Base-by-base conservation (phyloP, 176 grass and related monocot genomes). In the Oryza australiensis region DNA sequence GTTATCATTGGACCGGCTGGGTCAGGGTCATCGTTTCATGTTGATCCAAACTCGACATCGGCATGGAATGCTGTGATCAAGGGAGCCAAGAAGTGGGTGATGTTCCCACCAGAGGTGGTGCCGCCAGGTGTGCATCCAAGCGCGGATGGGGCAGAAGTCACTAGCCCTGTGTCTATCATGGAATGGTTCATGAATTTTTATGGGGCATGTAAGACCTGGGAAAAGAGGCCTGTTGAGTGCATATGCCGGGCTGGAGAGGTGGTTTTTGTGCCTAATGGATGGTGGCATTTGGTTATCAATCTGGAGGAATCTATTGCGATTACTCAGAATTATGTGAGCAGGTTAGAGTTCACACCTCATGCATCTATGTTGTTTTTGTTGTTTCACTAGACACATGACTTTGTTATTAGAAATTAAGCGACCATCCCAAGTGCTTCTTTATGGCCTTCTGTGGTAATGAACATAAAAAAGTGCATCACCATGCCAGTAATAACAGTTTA, bases 101-200 rank as follows among this genome's bases (percentile, higher is more conserved):
- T 98, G 84, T 95, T 99, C 74, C 93, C 91, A 11, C 96, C 96
- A 0, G 92, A 99, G 59, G 81, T 92, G 7, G 91, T 95, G 27
- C 96, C 96, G 0, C 93, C 91, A 1, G 93, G 96, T 1, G 93
- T 99, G 11, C 91, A 95, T 73, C 88, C 93, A 2, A 95, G 96
- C 7, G 68, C 83, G 0, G 91, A 99, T 41, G 96, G 96, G 5
- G 90, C 96, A 64, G 91, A 99, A 76, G 93, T 99, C 66, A 94
- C 96, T 12, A 91, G 91, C 37, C 91, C 96, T n/a, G 93, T 95
- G 14, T 93, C 92, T 59, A 94, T 95, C 76, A 99, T 99, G 91
- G 96, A 99, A 62, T 99, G 96, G 93, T 99, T 99, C 80, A 99
- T 99, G 96, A 95, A 99, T 80, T 99, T 99, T 75, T 95, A 95